Evolutionary conservation across 257 asterid genomes (phyloP).

Genomic region (Verbascum thapsus): DNA sequence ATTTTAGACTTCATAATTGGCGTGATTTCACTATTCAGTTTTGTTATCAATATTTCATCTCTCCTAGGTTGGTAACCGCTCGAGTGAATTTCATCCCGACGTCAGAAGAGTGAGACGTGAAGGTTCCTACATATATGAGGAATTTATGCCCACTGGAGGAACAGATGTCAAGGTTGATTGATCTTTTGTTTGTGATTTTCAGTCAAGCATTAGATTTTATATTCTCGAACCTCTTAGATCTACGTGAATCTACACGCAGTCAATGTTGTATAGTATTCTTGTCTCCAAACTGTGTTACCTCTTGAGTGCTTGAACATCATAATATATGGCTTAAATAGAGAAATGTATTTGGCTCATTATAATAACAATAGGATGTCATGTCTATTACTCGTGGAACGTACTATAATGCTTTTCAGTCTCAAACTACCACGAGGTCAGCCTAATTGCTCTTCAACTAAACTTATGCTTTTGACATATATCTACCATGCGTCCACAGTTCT

Average conservation of each 20-base stretch:
- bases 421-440: neutral
- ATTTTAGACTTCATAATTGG: constrained; percentile 4
- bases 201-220: constrained; percentile 21
- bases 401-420: neutral
- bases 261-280: neutral
- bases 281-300: neutral
- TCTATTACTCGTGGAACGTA: neutral
- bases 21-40: constrained; percentile 19
- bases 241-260: constrained; percentile 4
- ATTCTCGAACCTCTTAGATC: constrained; percentile 20
- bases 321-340: neutral
- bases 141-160: constrained; percentile 99
- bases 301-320: neutral
- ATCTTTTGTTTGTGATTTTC: constrained; percentile 21
- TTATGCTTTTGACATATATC: neutral
- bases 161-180: constrained; percentile 90
- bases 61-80: constrained; percentile 90
- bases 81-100: constrained; percentile 97
- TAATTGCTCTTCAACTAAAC: neutral
- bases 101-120: constrained; percentile 98
- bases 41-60: constrained; percentile 14
- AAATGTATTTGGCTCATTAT: neutral
- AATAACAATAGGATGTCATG: neutral
- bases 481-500: neutral
- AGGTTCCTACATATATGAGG: constrained; percentile 97